phyloP scores from a whole-genome alignment of 306 rosid species.

The Spatholobus suberectus region DNA sequence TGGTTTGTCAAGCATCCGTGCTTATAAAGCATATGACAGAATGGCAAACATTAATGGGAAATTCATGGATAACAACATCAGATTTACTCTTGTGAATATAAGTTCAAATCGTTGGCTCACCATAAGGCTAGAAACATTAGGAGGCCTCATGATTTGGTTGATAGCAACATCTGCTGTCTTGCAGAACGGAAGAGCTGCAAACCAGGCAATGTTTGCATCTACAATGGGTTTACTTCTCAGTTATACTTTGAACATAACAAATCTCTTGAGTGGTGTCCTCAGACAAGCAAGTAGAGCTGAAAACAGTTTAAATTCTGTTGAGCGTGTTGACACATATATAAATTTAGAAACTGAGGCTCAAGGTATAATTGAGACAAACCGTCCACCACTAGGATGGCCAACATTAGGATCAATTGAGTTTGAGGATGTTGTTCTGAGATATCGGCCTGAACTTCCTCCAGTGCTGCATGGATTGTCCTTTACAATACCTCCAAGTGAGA shows the following conservation, averaged over 20 bases:
- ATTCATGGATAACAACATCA: slow-evolving; percentile 83
- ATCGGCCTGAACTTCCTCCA: slow-evolving; percentile 91
- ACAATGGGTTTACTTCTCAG: slow-evolving; percentile 90
- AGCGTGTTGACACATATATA: slow-evolving; percentile 80
- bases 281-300: slow-evolving; percentile 91
- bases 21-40: slow-evolving; percentile 82
- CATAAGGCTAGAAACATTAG: slow-evolving; percentile 74
- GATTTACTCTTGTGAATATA: slow-evolving; percentile 69
- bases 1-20: slow-evolving; percentile 81
- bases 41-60: slow-evolving; percentile 74
- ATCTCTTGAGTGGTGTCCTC: slow-evolving; percentile 70
- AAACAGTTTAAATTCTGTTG: slow-evolving; percentile 84
- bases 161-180: slow-evolving; percentile 86
- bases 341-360: slow-evolving; percentile 81
- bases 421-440: slow-evolving; percentile 84
- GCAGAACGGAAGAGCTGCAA: slow-evolving; percentile 68
- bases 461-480: slow-evolving; percentile 83
- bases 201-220: slow-evolving; percentile 70
- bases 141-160: slow-evolving; percentile 92
- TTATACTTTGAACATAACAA: slow-evolving; percentile 83
- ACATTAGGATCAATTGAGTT: slow-evolving; percentile 70
- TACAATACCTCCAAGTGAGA: slow-evolving; percentile 69
- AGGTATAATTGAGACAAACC: slow-evolving; percentile 64
- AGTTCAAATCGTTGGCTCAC: slow-evolving; percentile 80
- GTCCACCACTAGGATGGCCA: slow-evolving; percentile 89